These are phyloP conservation scores for Peronosclerospora sorghi DNA, from an alignment of 352 stramenopile species.

Conservation along the genomic window DNA sequence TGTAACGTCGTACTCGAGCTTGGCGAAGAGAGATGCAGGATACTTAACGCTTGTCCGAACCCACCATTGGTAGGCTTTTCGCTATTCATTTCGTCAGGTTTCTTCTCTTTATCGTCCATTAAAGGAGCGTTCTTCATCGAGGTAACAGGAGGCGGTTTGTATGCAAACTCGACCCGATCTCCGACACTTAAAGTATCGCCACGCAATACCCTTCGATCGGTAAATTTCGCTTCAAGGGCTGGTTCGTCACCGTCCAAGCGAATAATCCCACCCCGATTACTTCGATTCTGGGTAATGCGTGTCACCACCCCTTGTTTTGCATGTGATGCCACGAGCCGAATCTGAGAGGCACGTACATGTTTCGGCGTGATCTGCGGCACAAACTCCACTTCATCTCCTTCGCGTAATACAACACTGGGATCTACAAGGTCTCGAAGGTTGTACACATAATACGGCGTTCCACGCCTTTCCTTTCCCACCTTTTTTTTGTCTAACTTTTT, in stretches of 20 bases:
- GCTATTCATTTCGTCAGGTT: constrained; percentile 7
- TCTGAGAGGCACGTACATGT: constrained; percentile 36
- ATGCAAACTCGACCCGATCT: constrained; percentile 67
- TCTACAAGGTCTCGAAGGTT: constrained; percentile 62
- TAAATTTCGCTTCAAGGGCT: constrained; percentile 30
- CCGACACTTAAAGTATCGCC: constrained; percentile 47
- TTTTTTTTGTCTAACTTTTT: constrained; percentile 19
- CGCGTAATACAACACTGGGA: constrained; percentile 38
- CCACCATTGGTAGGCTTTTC: neutral
- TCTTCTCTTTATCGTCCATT: constrained; percentile 10
- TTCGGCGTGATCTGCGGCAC: constrained; percentile 33
- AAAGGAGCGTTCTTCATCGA: constrained; percentile 16
- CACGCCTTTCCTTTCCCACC: constrained; percentile 4
- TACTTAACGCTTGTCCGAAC: constrained; percentile 34
- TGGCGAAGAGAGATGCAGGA: constrained; percentile 29
- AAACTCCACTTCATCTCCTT: constrained; percentile 69
- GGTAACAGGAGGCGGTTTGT: constrained; percentile 14
- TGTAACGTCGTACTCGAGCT: constrained; percentile 10
- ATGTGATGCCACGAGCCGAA: constrained; percentile 41
- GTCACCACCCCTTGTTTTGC: constrained; percentile 51
- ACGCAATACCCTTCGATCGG: constrained; percentile 41
- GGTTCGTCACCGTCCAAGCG: constrained; percentile 31
- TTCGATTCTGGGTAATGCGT: constrained; percentile 30
- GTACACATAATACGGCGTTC: constrained; percentile 31
- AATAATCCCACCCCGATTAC: constrained; percentile 54